Evolutionary conservation across 192 early-diverging fungal species (phyloP).

Genomic region (Umbelopsis isabellina): DNA sequence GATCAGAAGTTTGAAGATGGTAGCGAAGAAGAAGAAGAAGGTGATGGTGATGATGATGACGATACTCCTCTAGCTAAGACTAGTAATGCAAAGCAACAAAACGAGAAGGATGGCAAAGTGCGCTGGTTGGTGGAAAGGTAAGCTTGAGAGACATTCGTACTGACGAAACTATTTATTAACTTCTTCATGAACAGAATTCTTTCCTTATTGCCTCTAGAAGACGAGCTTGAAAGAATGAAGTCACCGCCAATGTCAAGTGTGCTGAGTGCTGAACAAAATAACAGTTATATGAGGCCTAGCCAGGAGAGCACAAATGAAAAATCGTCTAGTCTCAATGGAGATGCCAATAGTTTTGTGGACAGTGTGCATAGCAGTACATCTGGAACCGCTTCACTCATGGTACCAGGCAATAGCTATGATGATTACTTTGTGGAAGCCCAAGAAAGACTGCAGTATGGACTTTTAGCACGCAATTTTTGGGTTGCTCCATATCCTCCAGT

Average conservation of each 20-base stretch:
- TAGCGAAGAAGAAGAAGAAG: conserved; percentile 23
- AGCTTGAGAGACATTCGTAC: not conserved
- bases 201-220: conserved; percentile 42
- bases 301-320: not conserved
- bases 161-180: not conserved
- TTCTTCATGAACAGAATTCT: conserved; percentile 27
- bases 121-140: conserved; percentile 45
- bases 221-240: conserved; percentile 43
- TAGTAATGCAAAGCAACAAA: conserved; percentile 26
- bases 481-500: conserved; percentile 39
- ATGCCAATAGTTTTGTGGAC: not conserved
- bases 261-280: conserved; percentile 23
- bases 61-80: not conserved
- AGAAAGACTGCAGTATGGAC: conserved; percentile 41
- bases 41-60: conserved; percentile 17
- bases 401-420: conserved; percentile 44
- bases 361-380: conserved; percentile 10
- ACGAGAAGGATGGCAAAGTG: conserved; percentile 36
- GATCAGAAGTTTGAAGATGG: conserved; percentile 20
- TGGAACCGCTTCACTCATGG: conserved; percentile 26
- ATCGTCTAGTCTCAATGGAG: not conserved
- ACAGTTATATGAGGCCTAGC: conserved; percentile 3
- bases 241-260: conserved; percentile 35
- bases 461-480: conserved; percentile 44
- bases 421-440: conserved; percentile 46